A percentile compares a stretch with the other conserved stretches of the same genome.
These are phyloP conservation scores for Ophiostoma populinum DNA, from an alignment of 2,329 filamentous ascomycete genomes.

Conservation along the genomic window DNA sequence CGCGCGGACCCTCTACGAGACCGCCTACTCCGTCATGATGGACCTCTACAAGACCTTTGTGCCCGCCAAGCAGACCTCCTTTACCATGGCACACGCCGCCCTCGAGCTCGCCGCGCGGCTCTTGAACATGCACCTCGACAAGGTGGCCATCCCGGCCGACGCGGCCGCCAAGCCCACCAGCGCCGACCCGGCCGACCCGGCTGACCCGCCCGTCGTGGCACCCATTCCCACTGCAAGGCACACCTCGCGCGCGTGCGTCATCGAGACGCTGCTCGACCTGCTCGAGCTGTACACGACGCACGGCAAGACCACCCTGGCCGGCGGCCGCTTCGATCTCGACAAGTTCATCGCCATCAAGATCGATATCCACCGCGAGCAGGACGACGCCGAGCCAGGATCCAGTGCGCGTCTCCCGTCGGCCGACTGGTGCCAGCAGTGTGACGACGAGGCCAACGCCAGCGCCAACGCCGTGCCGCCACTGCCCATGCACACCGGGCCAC, in stretches of 20 bases:
- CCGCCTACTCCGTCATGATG: constrained; percentile 66
- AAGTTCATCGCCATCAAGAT: constrained; percentile 78
- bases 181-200: too few species aligned
- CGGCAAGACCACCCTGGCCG: constrained; percentile 55
- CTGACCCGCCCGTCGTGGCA: too few species aligned
- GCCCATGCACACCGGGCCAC: too few species aligned
- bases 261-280: constrained; percentile 77
- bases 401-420: not conserved
- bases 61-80: constrained; percentile 73
- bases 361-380: constrained; percentile 64
- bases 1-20: constrained; percentile 39
- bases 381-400: constrained; percentile 19
- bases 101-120: constrained; percentile 66
- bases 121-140: constrained; percentile 34
- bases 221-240: too few species aligned
- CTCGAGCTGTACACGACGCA: constrained; percentile 87
- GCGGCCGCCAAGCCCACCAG: too few species aligned
- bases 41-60: constrained; percentile 90
- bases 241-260: constrained; percentile 28
- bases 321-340: constrained; percentile 53
- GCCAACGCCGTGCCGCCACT: too few species aligned
- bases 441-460: too few species aligned
- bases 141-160: constrained; percentile 19
- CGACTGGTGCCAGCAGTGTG: constrained; percentile 1
- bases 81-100: constrained; percentile 69